Evolutionary conservation across 2,329 filamentous ascomycete species (phyloP).

Genomic region (Ophiostoma australiae): DNA sequence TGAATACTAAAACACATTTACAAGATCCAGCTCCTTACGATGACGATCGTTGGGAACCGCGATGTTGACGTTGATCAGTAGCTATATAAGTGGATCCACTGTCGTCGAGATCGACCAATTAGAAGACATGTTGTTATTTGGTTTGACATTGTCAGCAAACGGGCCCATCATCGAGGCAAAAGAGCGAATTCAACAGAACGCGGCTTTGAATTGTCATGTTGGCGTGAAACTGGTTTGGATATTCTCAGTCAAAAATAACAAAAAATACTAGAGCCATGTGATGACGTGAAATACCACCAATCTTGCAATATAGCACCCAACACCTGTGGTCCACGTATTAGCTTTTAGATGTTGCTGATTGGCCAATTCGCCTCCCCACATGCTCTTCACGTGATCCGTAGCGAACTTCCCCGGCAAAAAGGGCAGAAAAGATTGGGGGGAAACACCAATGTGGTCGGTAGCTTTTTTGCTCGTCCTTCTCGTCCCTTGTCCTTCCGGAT

Average conservation of each 20-base stretch:
- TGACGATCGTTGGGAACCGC: background rate
- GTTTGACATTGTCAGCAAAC: conserved; percentile 1
- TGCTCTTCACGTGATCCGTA: conserved; percentile 23
- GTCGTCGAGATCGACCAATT: background rate
- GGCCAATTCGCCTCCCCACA: conserved; percentile 12
- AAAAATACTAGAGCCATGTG: background rate
- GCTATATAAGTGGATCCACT: background rate
- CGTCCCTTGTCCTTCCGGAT: conserved; percentile 19
- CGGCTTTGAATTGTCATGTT: background rate
- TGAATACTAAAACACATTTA: background rate
- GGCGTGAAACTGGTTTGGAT: background rate
- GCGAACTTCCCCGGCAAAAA: conserved; percentile 23
- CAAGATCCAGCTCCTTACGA: background rate
- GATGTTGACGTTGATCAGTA: conserved; percentile 11
- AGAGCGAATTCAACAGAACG: background rate
- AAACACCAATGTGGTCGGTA: conserved; percentile 16
- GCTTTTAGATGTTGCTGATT: conserved; percentile 27
- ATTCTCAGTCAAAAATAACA: background rate
- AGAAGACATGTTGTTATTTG: background rate
- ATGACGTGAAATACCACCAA: too few species aligned
- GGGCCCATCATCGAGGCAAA: background rate
- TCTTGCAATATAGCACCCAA: too few species aligned
- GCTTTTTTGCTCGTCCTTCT: conserved; percentile 24
- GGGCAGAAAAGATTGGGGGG: conserved; percentile 12
- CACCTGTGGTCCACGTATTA: conserved; percentile 24